Percentiles rank a stretch among this genome's conserved stretches.
These are phyloP conservation scores for Penicillium brasilianum DNA, from an alignment of 2,329 filamentous ascomycete genomes.

Conservation along the genomic window DNA sequence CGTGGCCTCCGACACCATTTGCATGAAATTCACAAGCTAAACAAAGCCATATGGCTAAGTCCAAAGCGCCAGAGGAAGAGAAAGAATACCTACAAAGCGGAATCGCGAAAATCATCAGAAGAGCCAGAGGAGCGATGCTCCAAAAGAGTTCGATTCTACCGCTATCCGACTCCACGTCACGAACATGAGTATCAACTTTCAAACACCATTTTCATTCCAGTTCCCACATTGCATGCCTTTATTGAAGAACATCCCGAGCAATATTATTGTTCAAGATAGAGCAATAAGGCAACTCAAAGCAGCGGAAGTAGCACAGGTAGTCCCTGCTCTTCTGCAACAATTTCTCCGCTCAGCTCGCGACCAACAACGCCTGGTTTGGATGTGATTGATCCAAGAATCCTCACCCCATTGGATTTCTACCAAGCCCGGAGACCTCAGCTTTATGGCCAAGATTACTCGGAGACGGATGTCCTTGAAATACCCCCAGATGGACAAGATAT, in stretches of 20 bases:
- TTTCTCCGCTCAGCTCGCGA: slow-evolving; percentile 14
- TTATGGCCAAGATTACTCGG: slow-evolving; percentile 1
- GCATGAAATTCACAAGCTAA: slow-evolving; percentile 13
- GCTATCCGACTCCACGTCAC: background rate
- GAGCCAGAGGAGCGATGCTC: background rate
- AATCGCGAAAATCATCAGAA: slow-evolving; percentile 5
- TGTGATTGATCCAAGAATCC: slow-evolving; percentile 19
- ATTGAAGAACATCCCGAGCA: slow-evolving; percentile 17
- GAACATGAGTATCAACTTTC: background rate
- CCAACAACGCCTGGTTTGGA: slow-evolving; percentile 20
- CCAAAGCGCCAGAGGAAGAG: slow-evolving; percentile 11
- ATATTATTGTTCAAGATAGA: slow-evolving; percentile 10
- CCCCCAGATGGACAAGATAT: slow-evolving; percentile 1
- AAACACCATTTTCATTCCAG: background rate
- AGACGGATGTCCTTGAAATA: slow-evolving; percentile 1
- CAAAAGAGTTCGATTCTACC: slow-evolving; percentile 1
- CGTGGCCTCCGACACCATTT: slow-evolving; percentile 17
- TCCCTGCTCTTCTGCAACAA: slow-evolving; percentile 14
- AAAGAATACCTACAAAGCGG: slow-evolving; percentile 11
- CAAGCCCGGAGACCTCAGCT: background rate
- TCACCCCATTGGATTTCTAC: slow-evolving; percentile 8
- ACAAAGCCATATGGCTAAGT: slow-evolving; percentile 18
- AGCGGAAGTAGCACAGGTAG: slow-evolving; percentile 10
- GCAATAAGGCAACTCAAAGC: slow-evolving; percentile 12
- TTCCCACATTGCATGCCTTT: slow-evolving; percentile 12